A percentile compares a stretch with the other conserved stretches of the same genome.
phyloP scores from a whole-genome alignment of 768 basidiomycete species.

The Ephemerocybe angulata region DNA sequence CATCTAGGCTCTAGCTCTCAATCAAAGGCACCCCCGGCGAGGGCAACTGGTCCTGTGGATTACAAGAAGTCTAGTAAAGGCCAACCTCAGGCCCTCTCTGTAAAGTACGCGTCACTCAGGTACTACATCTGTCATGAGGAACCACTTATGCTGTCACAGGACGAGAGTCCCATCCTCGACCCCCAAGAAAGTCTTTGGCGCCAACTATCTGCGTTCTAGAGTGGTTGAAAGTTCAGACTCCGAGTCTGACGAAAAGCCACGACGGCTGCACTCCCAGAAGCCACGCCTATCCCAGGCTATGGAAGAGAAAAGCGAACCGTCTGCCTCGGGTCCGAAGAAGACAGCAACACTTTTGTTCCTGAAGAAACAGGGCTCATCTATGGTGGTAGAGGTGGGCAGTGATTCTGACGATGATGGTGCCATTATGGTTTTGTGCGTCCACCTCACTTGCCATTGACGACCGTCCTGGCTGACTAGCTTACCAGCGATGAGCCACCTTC shows the following conservation, averaged over 20 bases:
- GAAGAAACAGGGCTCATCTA: neutral
- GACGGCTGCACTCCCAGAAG: conserved; percentile 8
- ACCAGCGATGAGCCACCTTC: conserved; percentile 47
- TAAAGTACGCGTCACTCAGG: neutral
- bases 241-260: conserved; percentile 23
- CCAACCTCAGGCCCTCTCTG: neutral
- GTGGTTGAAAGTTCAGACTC: conserved; percentile 36
- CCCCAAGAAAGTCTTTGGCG: conserved; percentile 7
- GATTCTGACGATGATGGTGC: conserved; percentile 22
- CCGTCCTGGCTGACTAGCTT: neutral
- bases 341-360: neutral
- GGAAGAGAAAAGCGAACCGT: neutral
- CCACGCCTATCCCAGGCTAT: neutral
- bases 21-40: neutral
- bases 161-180: neutral
- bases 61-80: neutral
- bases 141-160: neutral
- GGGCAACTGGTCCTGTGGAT: neutral
- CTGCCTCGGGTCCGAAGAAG: neutral
- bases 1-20: neutral
- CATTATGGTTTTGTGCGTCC: conserved; percentile 30
- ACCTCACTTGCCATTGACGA: neutral
- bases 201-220: conserved; percentile 21
- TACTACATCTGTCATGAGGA: neutral
- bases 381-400: conserved; percentile 8